Percentiles rank a stretch among this genome's conserved stretches.
phyloP scores from a whole-genome alignment of 495 filamentous ascomycete species.

The Staphylotrichum tortipilum region DNA sequence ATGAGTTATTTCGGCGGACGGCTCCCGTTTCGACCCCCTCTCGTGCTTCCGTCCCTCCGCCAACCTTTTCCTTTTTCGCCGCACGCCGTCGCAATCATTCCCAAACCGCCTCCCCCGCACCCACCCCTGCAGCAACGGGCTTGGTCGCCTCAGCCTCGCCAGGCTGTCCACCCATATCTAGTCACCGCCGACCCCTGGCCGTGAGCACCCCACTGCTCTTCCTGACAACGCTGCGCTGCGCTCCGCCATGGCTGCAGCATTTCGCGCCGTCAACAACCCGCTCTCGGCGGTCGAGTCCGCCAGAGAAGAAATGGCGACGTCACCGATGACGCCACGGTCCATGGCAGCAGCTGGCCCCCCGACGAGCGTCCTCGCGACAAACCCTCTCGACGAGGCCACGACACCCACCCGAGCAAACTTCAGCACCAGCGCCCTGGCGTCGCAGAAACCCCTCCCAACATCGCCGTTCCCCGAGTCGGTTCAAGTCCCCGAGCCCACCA shows the following conservation, averaged over 20 bases:
- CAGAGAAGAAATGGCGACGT: slow-evolving; percentile 42
- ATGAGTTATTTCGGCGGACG: slow-evolving; percentile 9
- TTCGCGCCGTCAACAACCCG: slow-evolving; percentile 70
- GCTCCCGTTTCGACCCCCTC: not conserved
- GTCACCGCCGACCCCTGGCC: slow-evolving; percentile 10
- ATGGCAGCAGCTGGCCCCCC: slow-evolving; percentile 36
- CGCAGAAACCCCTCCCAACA: slow-evolving; percentile 53
- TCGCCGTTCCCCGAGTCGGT: slow-evolving; percentile 49
- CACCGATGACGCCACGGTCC: slow-evolving; percentile 55
- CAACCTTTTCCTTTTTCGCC: slow-evolving; percentile 16
- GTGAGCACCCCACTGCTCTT: slow-evolving; percentile 7
- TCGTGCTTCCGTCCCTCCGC: slow-evolving; percentile 4
- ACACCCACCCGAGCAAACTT: slow-evolving; percentile 60
- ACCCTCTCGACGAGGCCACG: slow-evolving; percentile 38
- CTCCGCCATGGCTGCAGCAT: slow-evolving; percentile 43
- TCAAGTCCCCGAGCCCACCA: slow-evolving; percentile 37
- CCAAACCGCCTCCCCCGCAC: slow-evolving; percentile 26
- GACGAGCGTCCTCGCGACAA: too few species aligned
- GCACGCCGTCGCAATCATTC: slow-evolving; percentile 22
- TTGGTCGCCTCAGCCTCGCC: slow-evolving; percentile 30
- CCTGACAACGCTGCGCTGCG: not conserved
- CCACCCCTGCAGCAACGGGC: slow-evolving; percentile 27
- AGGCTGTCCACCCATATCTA: slow-evolving; percentile 25
- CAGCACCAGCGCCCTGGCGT: slow-evolving; percentile 30
- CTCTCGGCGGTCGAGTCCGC: slow-evolving; percentile 43